Evolutionary conservation across 2,329 filamentous ascomycete species (phyloP).

Genomic region (Fusarium foetens): DNA sequence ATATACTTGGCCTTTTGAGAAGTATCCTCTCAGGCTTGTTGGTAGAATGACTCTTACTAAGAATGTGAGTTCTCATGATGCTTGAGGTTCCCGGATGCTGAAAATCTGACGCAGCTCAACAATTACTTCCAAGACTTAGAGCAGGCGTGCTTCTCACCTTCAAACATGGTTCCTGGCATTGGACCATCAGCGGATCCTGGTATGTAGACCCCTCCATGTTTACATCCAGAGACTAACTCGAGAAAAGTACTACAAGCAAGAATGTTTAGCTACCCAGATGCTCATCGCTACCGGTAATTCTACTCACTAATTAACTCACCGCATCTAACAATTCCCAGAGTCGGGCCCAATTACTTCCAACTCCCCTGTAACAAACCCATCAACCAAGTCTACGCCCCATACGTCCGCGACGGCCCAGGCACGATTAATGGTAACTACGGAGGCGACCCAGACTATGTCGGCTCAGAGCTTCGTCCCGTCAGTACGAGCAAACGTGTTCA

Average conservation of each 20-base stretch:
- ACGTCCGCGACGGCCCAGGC: conserved; percentile 39
- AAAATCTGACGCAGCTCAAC: conserved; percentile 39
- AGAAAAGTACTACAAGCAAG: conserved; percentile 63
- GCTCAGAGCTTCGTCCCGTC: conserved; percentile 52
- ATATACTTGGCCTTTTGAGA: conserved; percentile 73
- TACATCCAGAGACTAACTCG: rapidly evolving
- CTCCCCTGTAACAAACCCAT: conserved; percentile 50
- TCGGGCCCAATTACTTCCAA: conserved; percentile 64
- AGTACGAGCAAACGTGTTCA: conserved; percentile 47
- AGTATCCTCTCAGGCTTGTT: conserved; percentile 69
- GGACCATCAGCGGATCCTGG: conserved; percentile 69
- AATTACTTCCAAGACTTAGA: conserved; percentile 79
- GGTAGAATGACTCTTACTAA: conserved; percentile 72
- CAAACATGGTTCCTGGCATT: conserved; percentile 72
- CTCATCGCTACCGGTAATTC: conserved; percentile 62
- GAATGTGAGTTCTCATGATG: conserved; percentile 54
- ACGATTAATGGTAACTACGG: conserved; percentile 45
- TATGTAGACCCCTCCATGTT: rapidly evolving
- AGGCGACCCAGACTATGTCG: conserved; percentile 42
- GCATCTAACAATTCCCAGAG: conserved; percentile 48
- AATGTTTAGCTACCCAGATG: conserved; percentile 70
- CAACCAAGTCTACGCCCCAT: conserved; percentile 40
- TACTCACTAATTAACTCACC: too few relatives aligned
- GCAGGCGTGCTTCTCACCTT: conserved; percentile 73
- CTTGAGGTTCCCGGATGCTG: rapidly evolving